Evolutionary conservation across 192 early-diverging fungal species (phyloP).

Genomic region (Glomus cerebriforme): DNA sequence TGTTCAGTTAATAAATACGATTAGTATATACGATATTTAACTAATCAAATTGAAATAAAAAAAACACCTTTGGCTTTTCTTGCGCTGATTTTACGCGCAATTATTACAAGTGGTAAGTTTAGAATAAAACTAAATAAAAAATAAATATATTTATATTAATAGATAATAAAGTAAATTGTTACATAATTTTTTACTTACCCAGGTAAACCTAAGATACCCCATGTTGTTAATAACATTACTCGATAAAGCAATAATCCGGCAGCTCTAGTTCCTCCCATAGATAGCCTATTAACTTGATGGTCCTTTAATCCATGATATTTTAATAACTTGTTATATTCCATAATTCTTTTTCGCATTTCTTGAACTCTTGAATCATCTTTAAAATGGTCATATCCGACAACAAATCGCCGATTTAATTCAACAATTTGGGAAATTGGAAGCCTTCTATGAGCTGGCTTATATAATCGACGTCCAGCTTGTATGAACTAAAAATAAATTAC

Average conservation of each 20-base stretch:
- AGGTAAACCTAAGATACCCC: constrained; percentile 80
- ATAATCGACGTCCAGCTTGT: constrained; percentile 92
- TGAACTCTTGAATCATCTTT: constrained; percentile 81
- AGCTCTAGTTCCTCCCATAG: constrained; percentile 63
- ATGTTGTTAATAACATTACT: constrained; percentile 64
- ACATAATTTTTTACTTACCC: constrained; percentile 57
- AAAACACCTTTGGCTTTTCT: constrained; percentile 56
- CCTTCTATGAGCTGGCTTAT: constrained; percentile 84
- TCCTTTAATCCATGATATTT: constrained; percentile 93
- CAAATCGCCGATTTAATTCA: constrained; percentile 87
- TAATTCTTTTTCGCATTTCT: constrained; percentile 74
- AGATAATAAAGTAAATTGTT: background rate
- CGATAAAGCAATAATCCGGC: constrained; percentile 72
- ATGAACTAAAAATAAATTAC: constrained; percentile 60
- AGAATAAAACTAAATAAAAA: constrained; percentile 46
- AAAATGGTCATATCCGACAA: constrained; percentile 80
- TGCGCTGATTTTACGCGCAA: constrained; percentile 56
- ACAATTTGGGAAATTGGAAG: constrained; percentile 85
- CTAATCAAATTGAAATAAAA: background rate
- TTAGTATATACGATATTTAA: background rate
- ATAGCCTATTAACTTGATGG: constrained; percentile 90
- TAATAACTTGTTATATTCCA: constrained; percentile 86
- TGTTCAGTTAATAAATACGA: constrained; percentile 12
- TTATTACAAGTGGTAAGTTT: constrained; percentile 57
- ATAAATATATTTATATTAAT: constrained; percentile 1